Evolutionary conservation across 345 rosid species (phyloP).

Genomic region (Linum usitatissimum): DNA sequence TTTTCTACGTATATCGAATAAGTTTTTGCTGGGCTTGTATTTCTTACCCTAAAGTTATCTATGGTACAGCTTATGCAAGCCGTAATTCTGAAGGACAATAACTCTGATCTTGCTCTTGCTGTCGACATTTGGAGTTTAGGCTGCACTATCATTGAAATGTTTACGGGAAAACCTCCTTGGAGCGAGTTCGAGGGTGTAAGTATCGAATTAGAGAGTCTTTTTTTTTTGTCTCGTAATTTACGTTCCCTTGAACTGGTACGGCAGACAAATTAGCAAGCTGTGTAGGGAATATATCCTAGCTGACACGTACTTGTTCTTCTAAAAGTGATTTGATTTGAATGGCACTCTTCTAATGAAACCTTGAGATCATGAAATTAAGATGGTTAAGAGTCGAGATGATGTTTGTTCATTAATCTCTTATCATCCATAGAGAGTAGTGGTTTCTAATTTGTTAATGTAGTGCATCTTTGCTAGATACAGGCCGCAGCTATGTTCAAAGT

Average conservation of each 20-base stretch:
- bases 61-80: slow-evolving; percentile 74
- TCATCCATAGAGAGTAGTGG: too few species aligned
- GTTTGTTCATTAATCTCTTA: too few species aligned
- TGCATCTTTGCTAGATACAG: slow-evolving; percentile 23
- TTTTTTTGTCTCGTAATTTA: too few species aligned
- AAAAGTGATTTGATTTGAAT: too few species aligned
- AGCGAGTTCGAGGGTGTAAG: slow-evolving; percentile 87
- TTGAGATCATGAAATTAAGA: too few species aligned
- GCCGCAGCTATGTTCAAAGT: slow-evolving; percentile 98
- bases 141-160: slow-evolving; percentile 97
- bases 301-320: too few species aligned
- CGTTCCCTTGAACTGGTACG: too few species aligned
- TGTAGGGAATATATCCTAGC: too few species aligned
- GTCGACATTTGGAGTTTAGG: slow-evolving; percentile 99
- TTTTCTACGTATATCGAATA: neutral
- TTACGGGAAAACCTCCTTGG: slow-evolving; percentile 98
- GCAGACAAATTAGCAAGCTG: too few species aligned
- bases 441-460: too few species aligned
- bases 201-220: neutral
- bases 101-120: slow-evolving; percentile 76
- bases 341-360: too few species aligned
- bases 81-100: slow-evolving; percentile 68
- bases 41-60: slow-evolving; percentile 14
- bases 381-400: too few species aligned
- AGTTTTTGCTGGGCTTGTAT: neutral